Evolutionary conservation across 192 early-diverging fungal species (phyloP), one percentile per base, ranked within the genome.

Genomic region (Coemansia sp.): DNA sequence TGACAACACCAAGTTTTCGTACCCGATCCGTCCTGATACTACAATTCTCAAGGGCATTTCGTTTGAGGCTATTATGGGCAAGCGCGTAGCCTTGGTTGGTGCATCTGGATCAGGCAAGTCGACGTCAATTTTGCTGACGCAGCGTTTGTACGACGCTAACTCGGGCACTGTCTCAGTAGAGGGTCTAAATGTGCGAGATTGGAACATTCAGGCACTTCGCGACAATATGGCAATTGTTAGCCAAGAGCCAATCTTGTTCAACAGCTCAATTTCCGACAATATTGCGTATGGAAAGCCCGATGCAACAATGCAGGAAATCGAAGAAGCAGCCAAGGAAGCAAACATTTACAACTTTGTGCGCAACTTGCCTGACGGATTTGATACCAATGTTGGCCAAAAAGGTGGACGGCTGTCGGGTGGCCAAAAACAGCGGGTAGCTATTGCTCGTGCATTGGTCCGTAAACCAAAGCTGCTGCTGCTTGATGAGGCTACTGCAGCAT

Each of bases 211-310:
- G 29, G 84, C 87, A 32, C 80, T 96, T 17, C 88, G 95, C 59
- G 43, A 66, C 22, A 85, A 86, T 58, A 76, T 94, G 82, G 89
- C 92, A 10, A 78, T 98, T 21, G 95, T 98, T 9, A 88, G 89
- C 21, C 95, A 98, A 73, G 94, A 96, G 79, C 95, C 95, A 2
- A 85, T 92, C 29, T 72, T 98, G 38, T 96, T 96, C 67, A 91
- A 94, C 82, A 74, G 91, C 74, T 83, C 87, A 25, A 90, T 98
- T 66, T 83, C 83, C 32, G 93, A 96, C 11, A 98, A 98, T 84
- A 94, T 98, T 57, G 80, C 79, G 5, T 96, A 92, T 68, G 89
- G 87, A 29, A 66, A 82, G 0, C 84, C 85, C 7, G 67, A 58
- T 10, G 83, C 82, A 0, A 79, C 90, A 4, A 70, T 84, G 56